These are phyloP conservation scores for Sphagnum contortum DNA, from an alignment of 225 moss, liverwort and hornwort genomes.

Conservation along the genomic window DNA sequence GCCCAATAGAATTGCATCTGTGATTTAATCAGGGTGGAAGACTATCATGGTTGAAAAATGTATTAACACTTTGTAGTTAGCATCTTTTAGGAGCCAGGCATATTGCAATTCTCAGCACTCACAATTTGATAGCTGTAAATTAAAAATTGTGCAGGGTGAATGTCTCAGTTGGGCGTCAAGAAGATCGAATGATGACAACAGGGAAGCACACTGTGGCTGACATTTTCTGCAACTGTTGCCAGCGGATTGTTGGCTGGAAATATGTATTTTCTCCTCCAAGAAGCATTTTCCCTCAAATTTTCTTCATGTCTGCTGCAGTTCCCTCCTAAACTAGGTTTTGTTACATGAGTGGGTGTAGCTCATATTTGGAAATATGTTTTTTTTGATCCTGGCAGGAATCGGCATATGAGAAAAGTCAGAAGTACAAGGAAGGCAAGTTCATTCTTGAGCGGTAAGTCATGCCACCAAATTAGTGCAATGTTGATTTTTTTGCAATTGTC, in stretches of 20 bases:
- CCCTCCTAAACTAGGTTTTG: no score
- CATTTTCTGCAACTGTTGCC: slow-evolving; percentile 93
- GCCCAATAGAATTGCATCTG: neutral
- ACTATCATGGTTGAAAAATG: no score
- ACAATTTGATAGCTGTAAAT: neutral
- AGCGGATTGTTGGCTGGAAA: slow-evolving; percentile 95
- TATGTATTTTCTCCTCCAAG: slow-evolving; percentile 28
- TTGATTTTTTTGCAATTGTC: no score
- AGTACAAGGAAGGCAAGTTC: slow-evolving; percentile 97
- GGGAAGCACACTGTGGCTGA: slow-evolving; percentile 95
- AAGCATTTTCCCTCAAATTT: neutral
- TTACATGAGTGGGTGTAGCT: no score
- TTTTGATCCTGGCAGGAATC: slow-evolving; percentile 36
- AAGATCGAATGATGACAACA: slow-evolving; percentile 96
- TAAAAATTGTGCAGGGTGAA: slow-evolving; percentile 39
- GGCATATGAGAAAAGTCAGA: slow-evolving; percentile 64
- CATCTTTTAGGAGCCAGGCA: neutral
- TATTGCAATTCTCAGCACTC: neutral
- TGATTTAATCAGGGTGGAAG: no score
- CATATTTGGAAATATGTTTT: no score
- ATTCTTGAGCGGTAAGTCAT: slow-evolving; percentile 85
- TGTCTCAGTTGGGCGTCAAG: slow-evolving; percentile 76
- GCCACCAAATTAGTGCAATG: slow-evolving; percentile 3
- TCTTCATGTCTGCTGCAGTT: no score
- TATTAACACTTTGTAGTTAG: neutral